Evolutionary conservation across 768 basidiomycete species (phyloP).

Genomic region (Ephemerocybe angulata): DNA sequence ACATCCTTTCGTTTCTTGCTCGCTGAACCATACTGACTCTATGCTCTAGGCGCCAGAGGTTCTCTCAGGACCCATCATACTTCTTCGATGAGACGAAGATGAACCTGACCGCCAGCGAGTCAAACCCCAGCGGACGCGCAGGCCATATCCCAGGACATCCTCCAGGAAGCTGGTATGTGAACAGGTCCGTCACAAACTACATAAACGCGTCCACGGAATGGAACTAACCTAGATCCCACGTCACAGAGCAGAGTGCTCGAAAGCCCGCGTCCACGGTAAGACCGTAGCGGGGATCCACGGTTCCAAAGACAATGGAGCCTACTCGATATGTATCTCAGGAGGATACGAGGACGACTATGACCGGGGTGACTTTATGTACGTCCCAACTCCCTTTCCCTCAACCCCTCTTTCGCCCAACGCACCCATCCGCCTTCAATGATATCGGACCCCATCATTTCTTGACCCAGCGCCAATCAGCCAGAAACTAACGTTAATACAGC

Average conservation of each 20-base stretch:
- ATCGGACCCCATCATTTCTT: too few relatives aligned
- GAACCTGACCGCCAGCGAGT: background rate
- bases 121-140: background rate
- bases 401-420: background rate
- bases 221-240: background rate
- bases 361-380: conserved; percentile 36
- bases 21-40: background rate
- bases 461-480: too few relatives aligned
- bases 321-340: conserved; percentile 37
- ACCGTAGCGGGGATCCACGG: conserved; percentile 35
- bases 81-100: background rate
- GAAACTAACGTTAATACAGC: conserved; percentile 17
- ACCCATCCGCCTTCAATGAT: background rate
- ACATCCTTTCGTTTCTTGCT: background rate
- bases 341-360: conserved; percentile 42
- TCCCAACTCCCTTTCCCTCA: background rate
- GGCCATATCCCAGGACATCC: conserved; percentile 6
- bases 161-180: conserved; percentile 6
- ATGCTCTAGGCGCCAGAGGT: background rate
- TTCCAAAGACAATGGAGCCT: conserved; percentile 28
- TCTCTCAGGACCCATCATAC: background rate
- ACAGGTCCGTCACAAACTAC: conserved; percentile 1
- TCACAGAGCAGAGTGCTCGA: conserved; percentile 24
- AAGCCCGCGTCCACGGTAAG: conserved; percentile 25
- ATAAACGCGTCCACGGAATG: background rate